A percentile compares a stretch with the other conserved stretches of the same genome.
These are phyloP conservation scores for Fusarium cicatricum DNA, from an alignment of 2,329 filamentous ascomycete genomes.

Conservation along the genomic window DNA sequence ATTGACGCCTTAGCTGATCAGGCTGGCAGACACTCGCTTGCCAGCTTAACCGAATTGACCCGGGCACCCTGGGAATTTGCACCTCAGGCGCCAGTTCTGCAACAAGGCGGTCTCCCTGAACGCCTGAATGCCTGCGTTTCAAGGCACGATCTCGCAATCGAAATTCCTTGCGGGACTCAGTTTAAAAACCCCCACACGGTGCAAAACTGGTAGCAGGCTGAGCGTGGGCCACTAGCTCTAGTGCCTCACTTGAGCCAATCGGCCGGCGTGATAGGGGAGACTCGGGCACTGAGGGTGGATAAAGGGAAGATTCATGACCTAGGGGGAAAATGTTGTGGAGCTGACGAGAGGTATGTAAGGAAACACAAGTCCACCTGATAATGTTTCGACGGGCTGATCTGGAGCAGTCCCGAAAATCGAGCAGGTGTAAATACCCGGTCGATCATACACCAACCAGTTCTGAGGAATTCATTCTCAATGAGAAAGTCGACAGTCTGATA, in stretches of 20 bases:
- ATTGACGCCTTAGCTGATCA: slow-evolving; percentile 38
- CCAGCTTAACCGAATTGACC: slow-evolving; percentile 43
- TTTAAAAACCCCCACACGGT: slow-evolving; percentile 43
- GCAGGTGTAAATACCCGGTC: slow-evolving; percentile 19
- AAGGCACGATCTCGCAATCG: slow-evolving; percentile 39
- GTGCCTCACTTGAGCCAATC: slow-evolving; percentile 35
- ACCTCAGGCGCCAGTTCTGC: slow-evolving; percentile 5
- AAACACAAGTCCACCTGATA: slow-evolving; percentile 35
- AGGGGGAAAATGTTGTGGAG: slow-evolving; percentile 39
- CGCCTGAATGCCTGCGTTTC: slow-evolving; percentile 38
- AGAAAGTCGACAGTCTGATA: not conserved
- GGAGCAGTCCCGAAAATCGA: slow-evolving; percentile 20
- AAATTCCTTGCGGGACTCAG: slow-evolving; percentile 17
- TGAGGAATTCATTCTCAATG: not conserved
- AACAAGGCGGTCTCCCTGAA: slow-evolving; percentile 27
- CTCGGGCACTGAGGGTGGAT: slow-evolving; percentile 31
- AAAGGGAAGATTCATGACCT: slow-evolving; percentile 25
- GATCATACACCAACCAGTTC: slow-evolving; percentile 4
- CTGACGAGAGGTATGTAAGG: slow-evolving; percentile 41
- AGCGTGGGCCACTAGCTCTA: slow-evolving; percentile 33
- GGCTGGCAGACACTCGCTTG: slow-evolving; percentile 33
- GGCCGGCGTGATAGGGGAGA: slow-evolving; percentile 16
- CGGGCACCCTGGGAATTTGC: slow-evolving; percentile 21
- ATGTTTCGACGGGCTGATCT: slow-evolving; percentile 15
- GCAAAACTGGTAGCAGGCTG: slow-evolving; percentile 41